A percentile compares a stretch with the other conserved stretches of the same genome.
phyloP scores from a whole-genome alignment of 2,329 filamentous ascomycete species.

The Colletotrichum costaricense region DNA sequence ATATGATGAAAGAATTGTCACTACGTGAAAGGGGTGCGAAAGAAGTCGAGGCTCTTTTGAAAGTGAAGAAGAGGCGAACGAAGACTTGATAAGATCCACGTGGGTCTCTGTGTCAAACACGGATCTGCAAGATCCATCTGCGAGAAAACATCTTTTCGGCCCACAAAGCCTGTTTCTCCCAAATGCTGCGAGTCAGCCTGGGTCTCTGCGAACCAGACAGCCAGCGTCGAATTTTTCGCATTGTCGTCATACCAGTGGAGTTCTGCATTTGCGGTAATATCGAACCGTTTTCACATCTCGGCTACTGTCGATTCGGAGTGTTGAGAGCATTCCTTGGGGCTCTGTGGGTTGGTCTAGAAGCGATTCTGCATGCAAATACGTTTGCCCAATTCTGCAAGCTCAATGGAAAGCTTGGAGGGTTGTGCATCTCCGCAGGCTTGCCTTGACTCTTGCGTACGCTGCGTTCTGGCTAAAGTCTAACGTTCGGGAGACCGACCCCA shows the following conservation, averaged over 20 bases:
- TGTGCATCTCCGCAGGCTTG: background rate
- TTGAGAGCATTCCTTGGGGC: background rate
- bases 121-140: slow-evolving; percentile 6
- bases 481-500: no score
- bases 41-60: slow-evolving; percentile 75
- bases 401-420: background rate
- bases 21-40: slow-evolving; percentile 77
- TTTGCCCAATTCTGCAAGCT: background rate
- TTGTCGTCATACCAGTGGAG: background rate
- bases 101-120: background rate
- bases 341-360: background rate
- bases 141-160: background rate
- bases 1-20: slow-evolving; percentile 86
- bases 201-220: background rate
- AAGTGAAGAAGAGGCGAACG: slow-evolving; percentile 41
- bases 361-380: background rate
- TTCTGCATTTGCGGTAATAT: background rate
- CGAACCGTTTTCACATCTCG: background rate
- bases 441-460: no score
- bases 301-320: background rate
- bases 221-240: background rate
- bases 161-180: background rate
- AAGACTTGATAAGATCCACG: slow-evolving; percentile 37
- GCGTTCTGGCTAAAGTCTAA: background rate
- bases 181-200: background rate